Evolutionary conservation across 2,329 filamentous ascomycete species (phyloP), one percentile per base, ranked within the genome.

Genomic region (Neopestalotiopsis sp.): DNA sequence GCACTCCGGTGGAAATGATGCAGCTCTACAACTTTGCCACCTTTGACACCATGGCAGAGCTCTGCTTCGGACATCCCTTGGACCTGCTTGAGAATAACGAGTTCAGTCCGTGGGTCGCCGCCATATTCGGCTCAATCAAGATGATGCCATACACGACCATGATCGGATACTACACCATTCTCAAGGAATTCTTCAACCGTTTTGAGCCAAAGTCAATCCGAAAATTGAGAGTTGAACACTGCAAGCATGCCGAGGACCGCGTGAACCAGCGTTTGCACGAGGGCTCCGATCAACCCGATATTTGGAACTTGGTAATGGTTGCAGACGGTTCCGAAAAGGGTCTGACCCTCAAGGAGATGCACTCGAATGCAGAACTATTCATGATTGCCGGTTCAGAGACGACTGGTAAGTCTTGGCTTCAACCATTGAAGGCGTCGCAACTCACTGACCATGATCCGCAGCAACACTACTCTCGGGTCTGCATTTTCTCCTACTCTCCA

Each of bases 381-480:
- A 73, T 70, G 68, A 57, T 71, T 2, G 73, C 66, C 40, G 69
- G 64, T 1, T 67, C 65, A 2, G 69, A 71, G 38, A 71, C 68
- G 1, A 69, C 69, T 34, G 67, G 69, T 70, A 38, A 40, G 65
- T 68, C n/a, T 20, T 20, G n/a, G 34, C 10, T 0, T 38, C 1
- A 7, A 5, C 10, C 45, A 52, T 7, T 20, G n/a, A 24, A 52
- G 45, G 7, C 24, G 17, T 28, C 24, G n/a, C 20, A 24, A 12
- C 13, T 20, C 13, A 17, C 57, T 59, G 12, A 59, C 57, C 40
- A 24, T 2, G 38, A 1, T 6, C 17, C 32, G 42, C 4, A 57
- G 83, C 82, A 13, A 84, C 81, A 13, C 80, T 80, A 78, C 3
- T 67, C 30, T 42, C 74, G 6, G 72, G 70, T 3, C 67, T 72